Percentiles rank a stretch among this genome's conserved stretches.
Evolutionary conservation across 352 stramenopile species (phyloP).

Genomic region (Blastocystis sp.): DNA sequence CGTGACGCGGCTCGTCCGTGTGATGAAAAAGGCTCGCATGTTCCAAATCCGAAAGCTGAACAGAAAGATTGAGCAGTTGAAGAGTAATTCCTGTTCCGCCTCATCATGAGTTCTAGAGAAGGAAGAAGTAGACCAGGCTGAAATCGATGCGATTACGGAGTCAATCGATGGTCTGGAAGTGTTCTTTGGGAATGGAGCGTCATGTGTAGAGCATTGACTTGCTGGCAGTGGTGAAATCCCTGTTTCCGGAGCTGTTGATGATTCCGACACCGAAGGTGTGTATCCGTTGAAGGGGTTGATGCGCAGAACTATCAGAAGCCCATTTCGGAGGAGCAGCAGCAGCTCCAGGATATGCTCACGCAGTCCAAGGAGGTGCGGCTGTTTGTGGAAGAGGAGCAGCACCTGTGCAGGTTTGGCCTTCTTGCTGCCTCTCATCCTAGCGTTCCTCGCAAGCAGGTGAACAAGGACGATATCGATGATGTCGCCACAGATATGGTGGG

Average conservation of each 20-base stretch:
- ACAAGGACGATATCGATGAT: slow-evolving; percentile 16
- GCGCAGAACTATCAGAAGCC: slow-evolving; percentile 64
- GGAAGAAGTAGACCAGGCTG: not conserved
- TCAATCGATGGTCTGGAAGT: slow-evolving; percentile 41
- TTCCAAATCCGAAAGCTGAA: slow-evolving; percentile 27
- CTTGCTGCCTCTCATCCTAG: not conserved
- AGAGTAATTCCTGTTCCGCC: not conserved
- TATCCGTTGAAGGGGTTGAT: not conserved
- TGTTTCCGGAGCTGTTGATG: slow-evolving; percentile 46
- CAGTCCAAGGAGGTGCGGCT: not conserved
- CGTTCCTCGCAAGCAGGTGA: slow-evolving; percentile 21
- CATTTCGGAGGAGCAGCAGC: slow-evolving; percentile 34
- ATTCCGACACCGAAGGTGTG: slow-evolving; percentile 38
- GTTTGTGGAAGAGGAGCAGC: slow-evolving; percentile 7
- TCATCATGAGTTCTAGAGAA: slow-evolving; percentile 7
- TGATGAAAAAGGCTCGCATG: slow-evolving; percentile 34
- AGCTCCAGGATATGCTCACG: slow-evolving; percentile 26
- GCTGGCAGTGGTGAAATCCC: slow-evolving; percentile 21
- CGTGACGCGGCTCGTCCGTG: slow-evolving; percentile 15
- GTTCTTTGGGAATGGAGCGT: not conserved
- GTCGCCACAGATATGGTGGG: slow-evolving; percentile 2
- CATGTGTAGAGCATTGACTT: slow-evolving; percentile 31
- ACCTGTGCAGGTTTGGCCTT: not conserved
- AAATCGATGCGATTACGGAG: slow-evolving; percentile 4
- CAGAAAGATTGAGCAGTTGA: slow-evolving; percentile 20